Evolutionary conservation across 768 basidiomycete species (phyloP), one percentile per base, ranked within the genome.

Genomic region (Panaeolus cyanescens): DNA sequence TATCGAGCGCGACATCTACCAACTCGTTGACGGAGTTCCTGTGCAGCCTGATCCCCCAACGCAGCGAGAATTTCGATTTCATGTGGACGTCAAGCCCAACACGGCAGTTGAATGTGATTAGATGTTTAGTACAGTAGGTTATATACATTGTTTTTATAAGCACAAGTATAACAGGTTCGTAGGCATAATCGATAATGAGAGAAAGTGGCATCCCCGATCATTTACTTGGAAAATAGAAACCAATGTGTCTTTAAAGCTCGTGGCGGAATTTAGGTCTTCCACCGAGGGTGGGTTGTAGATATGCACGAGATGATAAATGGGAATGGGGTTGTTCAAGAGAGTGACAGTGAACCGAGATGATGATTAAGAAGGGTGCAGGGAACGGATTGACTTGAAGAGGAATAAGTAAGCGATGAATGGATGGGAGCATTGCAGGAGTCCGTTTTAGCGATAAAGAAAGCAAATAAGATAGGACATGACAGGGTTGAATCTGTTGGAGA

Each of bases 1-100:
- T 67, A 76, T 89, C 45, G 92, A 94, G 71, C 76, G 89, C 50
- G 91, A 93, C 68, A 77, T 85, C 28, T 93, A 88, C 88, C 71
- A 68, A 56, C 67, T 84, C 57, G 73, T 65, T 31, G 74, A 81
- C 30, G 85, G 79, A 20, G 69, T 67, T 61, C 75, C 77, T 5
- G 67, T 67, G 34, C 75, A 73, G 73, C 65, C 75, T 64, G 78
- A 77, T 68, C 74, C 77, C 45, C 64, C 71, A 15, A 77, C 79
- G 37, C 75, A 86, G 69, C 83, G 87, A 62, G 70, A 76, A 45
- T 88, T 84, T 73, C 77, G 75, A 64, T 87, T 89, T 66, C 73
- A 68, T 59, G 80, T 75, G 56, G 68, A 73, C 62, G 56, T 60
- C 60, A 57, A 67, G 64, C 37, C 59, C 58, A 63, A 55, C 30